phyloP scores from a whole-genome alignment of 2,329 filamentous ascomycete genomes.

The Ophiocordyceps unilateralis region DNA sequence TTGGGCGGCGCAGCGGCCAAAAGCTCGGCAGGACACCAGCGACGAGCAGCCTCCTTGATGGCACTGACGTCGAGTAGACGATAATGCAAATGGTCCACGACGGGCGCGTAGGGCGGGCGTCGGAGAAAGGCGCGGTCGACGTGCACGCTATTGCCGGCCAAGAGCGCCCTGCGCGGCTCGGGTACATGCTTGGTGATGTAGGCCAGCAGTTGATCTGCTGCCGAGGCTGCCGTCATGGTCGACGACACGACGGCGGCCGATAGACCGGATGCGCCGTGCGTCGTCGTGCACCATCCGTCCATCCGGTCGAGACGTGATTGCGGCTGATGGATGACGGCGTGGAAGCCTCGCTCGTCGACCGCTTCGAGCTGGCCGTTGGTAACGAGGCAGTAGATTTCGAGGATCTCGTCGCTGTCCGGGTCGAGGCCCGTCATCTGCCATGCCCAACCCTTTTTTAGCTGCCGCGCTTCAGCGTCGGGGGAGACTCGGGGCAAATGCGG shows the following conservation, averaged over 20 bases:
- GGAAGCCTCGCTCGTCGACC: constrained; percentile 62
- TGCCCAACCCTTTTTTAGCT: too few species aligned
- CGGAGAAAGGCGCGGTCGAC: constrained; percentile 71
- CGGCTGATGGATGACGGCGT: constrained; percentile 60
- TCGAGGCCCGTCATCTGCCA: constrained; percentile 66
- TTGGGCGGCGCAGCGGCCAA: constrained; percentile 51
- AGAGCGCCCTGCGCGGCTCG: constrained; percentile 44
- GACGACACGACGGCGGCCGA: constrained; percentile 61
- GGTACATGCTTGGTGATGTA: constrained; percentile 66
- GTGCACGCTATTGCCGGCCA: constrained; percentile 89
- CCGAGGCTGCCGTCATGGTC: constrained; percentile 50
- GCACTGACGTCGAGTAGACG: constrained; percentile 82
- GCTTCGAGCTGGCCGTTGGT: constrained; percentile 66
- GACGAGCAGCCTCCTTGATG: constrained; percentile 74
- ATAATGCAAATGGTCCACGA: constrained; percentile 70
- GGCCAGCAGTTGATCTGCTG: constrained; percentile 52
- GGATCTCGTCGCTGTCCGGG: constrained; percentile 61
- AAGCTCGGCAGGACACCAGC: constrained; percentile 45
- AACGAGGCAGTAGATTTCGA: constrained; percentile 85
- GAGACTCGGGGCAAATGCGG: too few species aligned
- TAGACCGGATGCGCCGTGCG: constrained; percentile 68
- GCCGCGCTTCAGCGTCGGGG: too few species aligned
- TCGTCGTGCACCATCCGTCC: constrained; percentile 74
- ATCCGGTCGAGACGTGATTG: constrained; percentile 57
- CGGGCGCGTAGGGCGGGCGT: constrained; percentile 52